Percentiles rank a stretch among this genome's conserved stretches.
Conservation (phyloP, 2,329 filamentous ascomycete species). For the Myriosclerotinia duriaeana region DNA sequence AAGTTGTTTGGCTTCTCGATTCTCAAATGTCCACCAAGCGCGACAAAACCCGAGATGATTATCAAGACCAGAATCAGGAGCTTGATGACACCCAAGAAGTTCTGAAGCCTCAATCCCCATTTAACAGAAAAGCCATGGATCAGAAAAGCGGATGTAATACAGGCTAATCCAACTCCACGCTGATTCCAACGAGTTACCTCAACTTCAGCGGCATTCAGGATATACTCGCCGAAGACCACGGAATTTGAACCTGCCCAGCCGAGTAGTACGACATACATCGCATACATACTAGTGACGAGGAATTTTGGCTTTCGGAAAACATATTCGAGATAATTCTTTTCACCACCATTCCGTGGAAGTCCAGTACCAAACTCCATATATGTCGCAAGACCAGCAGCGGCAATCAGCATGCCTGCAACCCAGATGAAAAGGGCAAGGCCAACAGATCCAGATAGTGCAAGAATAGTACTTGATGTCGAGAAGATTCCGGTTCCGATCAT, state of each 20-base stretch:
- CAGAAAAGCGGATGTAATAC: constrained; percentile 63
- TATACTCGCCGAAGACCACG: constrained; percentile 69
- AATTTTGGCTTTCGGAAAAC: constrained; percentile 61
- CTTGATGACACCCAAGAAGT: constrained; percentile 64
- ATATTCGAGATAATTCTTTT: constrained; percentile 67
- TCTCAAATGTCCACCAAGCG: constrained; percentile 60
- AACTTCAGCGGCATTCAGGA: constrained; percentile 62
- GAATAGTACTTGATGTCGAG: constrained; percentile 59
- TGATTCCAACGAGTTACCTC: constrained; percentile 67
- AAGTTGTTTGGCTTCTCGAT: constrained; percentile 64
- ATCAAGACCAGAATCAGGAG: constrained; percentile 65
- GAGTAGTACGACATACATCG: constrained; percentile 61
- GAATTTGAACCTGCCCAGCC: constrained; percentile 67
- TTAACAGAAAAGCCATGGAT: constrained; percentile 64
- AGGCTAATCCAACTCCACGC: constrained; percentile 63
- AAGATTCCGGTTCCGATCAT: constrained; percentile 69
- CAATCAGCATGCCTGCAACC: constrained; percentile 61
- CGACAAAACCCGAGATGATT: constrained; percentile 54
- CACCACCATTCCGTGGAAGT: constrained; percentile 62
- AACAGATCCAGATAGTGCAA: constrained; percentile 58
- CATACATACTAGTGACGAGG: constrained; percentile 60
- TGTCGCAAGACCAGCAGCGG: constrained; percentile 60
- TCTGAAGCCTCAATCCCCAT: constrained; percentile 67
- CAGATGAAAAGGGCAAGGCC: constrained; percentile 63
- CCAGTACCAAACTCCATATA: constrained; percentile 67